Base-by-base conservation (phyloP, 2,329 filamentous ascomycete species). In the Penicillium sp. region DNA sequence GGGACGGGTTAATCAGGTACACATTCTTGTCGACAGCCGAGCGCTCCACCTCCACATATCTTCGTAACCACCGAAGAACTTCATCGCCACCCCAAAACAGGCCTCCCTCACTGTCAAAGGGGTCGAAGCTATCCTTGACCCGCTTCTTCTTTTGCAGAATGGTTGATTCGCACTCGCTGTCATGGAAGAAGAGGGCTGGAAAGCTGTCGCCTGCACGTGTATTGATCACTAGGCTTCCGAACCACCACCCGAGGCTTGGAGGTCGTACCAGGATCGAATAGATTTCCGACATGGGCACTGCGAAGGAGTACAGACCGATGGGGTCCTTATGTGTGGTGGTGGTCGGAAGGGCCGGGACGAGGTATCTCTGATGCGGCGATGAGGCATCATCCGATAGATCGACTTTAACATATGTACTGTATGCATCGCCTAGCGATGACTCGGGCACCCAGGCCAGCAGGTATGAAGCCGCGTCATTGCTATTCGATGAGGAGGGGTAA, bases 71-170 rank as follows among this genome's bases (percentile, higher is more conserved):
- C 54, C 91, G 84, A 48, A 99, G 74, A 0, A 98, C 90, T 77
- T 99, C 93, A 71, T 99, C 95, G 5, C 95, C 95, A 55, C 95
- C 96, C 95, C 96, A 99, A 71, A 97, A 98, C 81, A 96, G 88
- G 51, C 60, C 65, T 0, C 93, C 93, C 61, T 84, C 84, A 60
- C 91, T 90, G 16, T 89, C 88, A 73, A 97, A 97, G 0, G 93
- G 93, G 67, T 97, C 92, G 68, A 99, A 98, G 44, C 81, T 90
- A 66, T 97, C 91, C 60, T 84, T 85, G 0, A 91, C 86, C 52
- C 90, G 81, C 76, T 88, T 91, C 82, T 95, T 96, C 78, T 96
- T 91, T 75, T 98, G 93, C 55, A 96, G 77, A 22, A 98, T 96
- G 0, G 95, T 99, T 52, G 90, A 96, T 76, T 96, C 90, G 69